Evolutionary conservation across 2,329 filamentous ascomycete species (phyloP), one percentile per base, ranked within the genome.

Genomic region (Thelonectria rubi): DNA sequence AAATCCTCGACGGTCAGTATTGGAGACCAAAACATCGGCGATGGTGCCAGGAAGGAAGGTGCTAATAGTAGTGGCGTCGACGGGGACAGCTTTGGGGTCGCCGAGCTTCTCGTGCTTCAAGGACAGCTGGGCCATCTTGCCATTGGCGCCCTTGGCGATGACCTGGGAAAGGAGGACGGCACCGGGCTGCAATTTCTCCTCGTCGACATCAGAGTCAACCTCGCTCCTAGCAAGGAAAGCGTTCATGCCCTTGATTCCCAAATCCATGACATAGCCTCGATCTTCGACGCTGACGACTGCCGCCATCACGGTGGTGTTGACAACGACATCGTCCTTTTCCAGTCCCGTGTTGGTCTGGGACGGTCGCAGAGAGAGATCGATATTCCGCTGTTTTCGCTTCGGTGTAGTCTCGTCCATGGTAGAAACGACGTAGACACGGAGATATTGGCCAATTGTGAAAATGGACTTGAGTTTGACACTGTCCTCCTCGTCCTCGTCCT

Each of bases 201-300:
- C 84, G 5, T 89, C 80, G 17, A 91, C 81, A 46, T 81, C 82
- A 30, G 85, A 75, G 51, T 92, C 91, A 17, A 97, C 80, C 74
- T 97, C 93, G 73, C 91, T 93, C 63, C 90, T 91, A 5, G 93
- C 87, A 73, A 99, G 83, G 78, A 99, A 99, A 3, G 92, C 95
- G 65, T 88, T 89, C 54, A 94, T 76, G 39, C 86, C 84, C 37
- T 88, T 82, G 7, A 98, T 81, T 17, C 93, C 93, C 39, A 98
- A 79, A 69, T 97, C 93, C 93, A 99, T 97, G 58, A 98, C 87
- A 60, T 95, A 85, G 64, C 95, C 95, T 73, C 97, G 94, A 71
- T 99, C 96, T 77, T 99, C 94, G n/a, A 96, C 90, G 76, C 94
- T 99, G 52, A 86, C 79, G 24, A 99, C 89, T 0, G 93, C 90